A percentile compares a stretch with the other conserved stretches of the same genome.
Conservation (phyloP, 441 rosid genomes). For the Pelargonium citronellum region DNA sequence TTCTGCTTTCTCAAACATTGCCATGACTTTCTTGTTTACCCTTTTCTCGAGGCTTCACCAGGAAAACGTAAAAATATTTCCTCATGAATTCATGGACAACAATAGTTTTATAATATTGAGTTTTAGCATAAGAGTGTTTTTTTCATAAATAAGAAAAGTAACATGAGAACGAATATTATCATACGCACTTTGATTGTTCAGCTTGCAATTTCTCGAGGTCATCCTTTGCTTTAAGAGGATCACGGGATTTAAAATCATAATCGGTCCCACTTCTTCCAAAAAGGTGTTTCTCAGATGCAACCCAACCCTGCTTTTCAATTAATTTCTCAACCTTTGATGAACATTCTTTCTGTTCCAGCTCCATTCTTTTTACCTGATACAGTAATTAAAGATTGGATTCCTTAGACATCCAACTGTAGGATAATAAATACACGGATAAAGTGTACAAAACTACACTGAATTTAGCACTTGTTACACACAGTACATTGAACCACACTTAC, state of each 20-base stretch:
- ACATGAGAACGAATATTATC: background rate
- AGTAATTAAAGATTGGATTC: constrained; percentile 11
- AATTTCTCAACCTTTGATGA: constrained; percentile 74
- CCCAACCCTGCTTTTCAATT: constrained; percentile 95
- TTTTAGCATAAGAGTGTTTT: constrained; percentile 14
- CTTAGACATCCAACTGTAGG: constrained; percentile 15
- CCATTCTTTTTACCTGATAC: constrained; percentile 78
- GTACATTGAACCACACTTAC: no score
- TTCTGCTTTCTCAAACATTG: constrained; percentile 99
- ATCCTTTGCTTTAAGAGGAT: constrained; percentile 69
- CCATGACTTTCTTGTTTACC: constrained; percentile 98
- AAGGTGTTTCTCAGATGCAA: constrained; percentile 81
- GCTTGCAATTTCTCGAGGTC: constrained; percentile 81
- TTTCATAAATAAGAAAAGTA: no score
- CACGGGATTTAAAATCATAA: constrained; percentile 75
- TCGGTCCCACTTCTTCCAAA: constrained; percentile 95
- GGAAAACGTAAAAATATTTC: constrained; percentile 21
- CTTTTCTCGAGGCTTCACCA: constrained; percentile 80
- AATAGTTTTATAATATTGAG: background rate
- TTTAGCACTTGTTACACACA: no score
- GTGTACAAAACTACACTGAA: no score
- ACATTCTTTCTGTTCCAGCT: constrained; percentile 86
- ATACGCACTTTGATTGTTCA: constrained; percentile 73
- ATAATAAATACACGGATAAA: background rate
- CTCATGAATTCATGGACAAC: constrained; percentile 14